A percentile compares a stretch with the other conserved stretches of the same genome.
Evolutionary conservation across 164 flowering plant genomes (phyloP).

Genomic region (Vitis cinerea): DNA sequence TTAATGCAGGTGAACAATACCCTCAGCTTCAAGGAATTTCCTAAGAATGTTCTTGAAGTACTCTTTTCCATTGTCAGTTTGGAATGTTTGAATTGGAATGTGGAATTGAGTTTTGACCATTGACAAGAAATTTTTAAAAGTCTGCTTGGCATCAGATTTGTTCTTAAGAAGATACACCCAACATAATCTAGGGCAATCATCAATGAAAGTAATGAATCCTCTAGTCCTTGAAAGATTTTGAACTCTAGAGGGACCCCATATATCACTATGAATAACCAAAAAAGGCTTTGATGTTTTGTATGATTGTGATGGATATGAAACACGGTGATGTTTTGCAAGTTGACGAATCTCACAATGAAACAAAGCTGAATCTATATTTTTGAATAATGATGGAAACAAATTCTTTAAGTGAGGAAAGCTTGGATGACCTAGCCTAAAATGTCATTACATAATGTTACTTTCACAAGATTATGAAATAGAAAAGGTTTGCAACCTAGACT

Average conservation of each 20-base stretch:
- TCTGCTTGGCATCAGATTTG: neutral
- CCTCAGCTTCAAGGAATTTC: constrained; percentile 1
- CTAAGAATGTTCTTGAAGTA: neutral
- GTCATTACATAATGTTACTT: too few species aligned
- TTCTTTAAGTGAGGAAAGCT: neutral
- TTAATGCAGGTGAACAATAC: neutral
- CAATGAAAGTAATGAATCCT: neutral
- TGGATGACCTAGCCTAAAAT: neutral
- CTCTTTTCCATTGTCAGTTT: neutral
- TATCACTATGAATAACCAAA: too few species aligned
- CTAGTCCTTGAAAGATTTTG: too few species aligned
- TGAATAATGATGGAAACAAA: constrained; percentile 3
- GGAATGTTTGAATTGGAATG: neutral
- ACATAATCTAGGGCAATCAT: neutral
- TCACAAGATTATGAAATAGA: too few species aligned
- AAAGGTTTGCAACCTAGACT: too few species aligned
- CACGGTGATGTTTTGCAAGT: neutral
- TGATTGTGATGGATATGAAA: constrained; percentile 1
- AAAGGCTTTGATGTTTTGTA: neutral
- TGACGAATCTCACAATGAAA: neutral
- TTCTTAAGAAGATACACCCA: neutral
- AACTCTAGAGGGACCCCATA: too few species aligned
- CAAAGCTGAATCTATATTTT: neutral
- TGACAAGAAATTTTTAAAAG: neutral
- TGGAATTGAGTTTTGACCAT: constrained; percentile 7